phyloP scores from a whole-genome alignment of 2,329 filamentous ascomycete genomes.

The Emericellopsis atlantica region DNA sequence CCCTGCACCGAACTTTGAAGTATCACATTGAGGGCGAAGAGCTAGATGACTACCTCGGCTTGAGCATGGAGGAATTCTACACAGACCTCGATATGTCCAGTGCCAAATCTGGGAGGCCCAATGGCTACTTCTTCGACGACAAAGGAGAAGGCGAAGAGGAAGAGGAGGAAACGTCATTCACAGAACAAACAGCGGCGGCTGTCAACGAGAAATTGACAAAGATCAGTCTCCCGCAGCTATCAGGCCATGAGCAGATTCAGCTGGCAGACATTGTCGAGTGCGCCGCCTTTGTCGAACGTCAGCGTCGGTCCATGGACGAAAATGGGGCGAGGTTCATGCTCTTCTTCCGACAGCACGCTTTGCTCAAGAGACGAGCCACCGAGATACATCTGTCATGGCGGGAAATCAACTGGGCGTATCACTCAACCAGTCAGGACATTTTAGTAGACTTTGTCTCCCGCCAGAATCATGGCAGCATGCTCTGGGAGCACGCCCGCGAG shows the following conservation, averaged over 20 bases:
- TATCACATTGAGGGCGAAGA: slow-evolving; percentile 72
- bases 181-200: slow-evolving; percentile 54
- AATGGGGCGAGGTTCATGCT: slow-evolving; percentile 81
- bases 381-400: slow-evolving; percentile 60
- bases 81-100: slow-evolving; percentile 4
- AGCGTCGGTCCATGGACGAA: slow-evolving; percentile 79
- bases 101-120: slow-evolving; percentile 13
- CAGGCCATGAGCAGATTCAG: slow-evolving; percentile 76
- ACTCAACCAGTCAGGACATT: slow-evolving; percentile 80
- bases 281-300: slow-evolving; percentile 69
- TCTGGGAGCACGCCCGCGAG: slow-evolving; percentile 77
- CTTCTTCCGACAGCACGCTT: slow-evolving; percentile 71
- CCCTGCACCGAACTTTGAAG: slow-evolving; percentile 64
- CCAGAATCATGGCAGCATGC: slow-evolving; percentile 67
- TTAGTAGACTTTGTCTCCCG: slow-evolving; percentile 69
- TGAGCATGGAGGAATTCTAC: slow-evolving; percentile 50
- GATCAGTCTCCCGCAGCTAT: slow-evolving; percentile 66
- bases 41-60: slow-evolving; percentile 65
- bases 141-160: slow-evolving; percentile 15
- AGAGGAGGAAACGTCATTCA: slow-evolving; percentile 51
- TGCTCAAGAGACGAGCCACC: slow-evolving; percentile 53
- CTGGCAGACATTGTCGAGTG: slow-evolving; percentile 78
- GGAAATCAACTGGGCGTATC: slow-evolving; percentile 77
- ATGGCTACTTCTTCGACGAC: slow-evolving; percentile 23
- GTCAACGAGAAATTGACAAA: slow-evolving; percentile 69